phyloP scores from a whole-genome alignment of 2,329 filamentous ascomycete genomes.

The Claviceps lovelessii region DNA sequence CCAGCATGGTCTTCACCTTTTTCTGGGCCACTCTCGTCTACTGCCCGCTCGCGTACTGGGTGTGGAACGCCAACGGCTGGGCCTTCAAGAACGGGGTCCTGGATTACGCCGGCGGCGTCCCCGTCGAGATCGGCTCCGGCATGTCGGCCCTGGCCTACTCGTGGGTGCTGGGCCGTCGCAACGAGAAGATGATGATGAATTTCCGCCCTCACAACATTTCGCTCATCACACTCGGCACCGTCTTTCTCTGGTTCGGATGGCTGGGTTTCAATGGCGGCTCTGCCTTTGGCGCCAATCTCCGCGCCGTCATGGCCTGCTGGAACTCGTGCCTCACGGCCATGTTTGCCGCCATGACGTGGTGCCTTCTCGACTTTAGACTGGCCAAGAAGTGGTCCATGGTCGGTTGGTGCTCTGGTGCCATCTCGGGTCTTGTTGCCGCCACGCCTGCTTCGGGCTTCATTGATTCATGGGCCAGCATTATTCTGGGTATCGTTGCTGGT shows the following conservation, averaged over 20 bases:
- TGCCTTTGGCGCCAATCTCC: constrained; percentile 82
- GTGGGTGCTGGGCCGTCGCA: constrained; percentile 84
- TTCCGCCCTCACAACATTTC: constrained; percentile 99
- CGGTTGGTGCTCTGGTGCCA: constrained; percentile 58
- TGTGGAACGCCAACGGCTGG: constrained; percentile 92
- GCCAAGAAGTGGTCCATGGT: constrained; percentile 84
- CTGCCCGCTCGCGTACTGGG: constrained; percentile 93
- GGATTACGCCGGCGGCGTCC: constrained; percentile 91
- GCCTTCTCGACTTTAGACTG: constrained; percentile 85
- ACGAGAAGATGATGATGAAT: constrained; percentile 99
- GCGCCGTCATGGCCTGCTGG: constrained; percentile 94
- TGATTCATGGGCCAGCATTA: constrained; percentile 51
- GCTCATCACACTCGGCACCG: constrained; percentile 85
- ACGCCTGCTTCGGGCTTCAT: constrained; percentile 57
- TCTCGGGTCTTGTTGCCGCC: constrained; percentile 56
- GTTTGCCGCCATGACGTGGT: constrained; percentile 87
- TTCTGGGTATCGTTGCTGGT: constrained; percentile 52
- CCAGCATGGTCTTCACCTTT: constrained; percentile 90
- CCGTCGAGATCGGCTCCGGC: constrained; percentile 93
- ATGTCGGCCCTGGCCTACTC: constrained; percentile 90
- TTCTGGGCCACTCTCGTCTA: constrained; percentile 96
- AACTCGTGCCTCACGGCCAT: constrained; percentile 89
- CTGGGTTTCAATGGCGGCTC: constrained; percentile 97
- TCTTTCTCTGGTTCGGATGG: constrained; percentile 98
- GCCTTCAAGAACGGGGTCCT: constrained; percentile 78